These are phyloP conservation scores for Tricholoma furcatifolium DNA, from an alignment of 768 basidiomycete species.

Conservation along the genomic window DNA sequence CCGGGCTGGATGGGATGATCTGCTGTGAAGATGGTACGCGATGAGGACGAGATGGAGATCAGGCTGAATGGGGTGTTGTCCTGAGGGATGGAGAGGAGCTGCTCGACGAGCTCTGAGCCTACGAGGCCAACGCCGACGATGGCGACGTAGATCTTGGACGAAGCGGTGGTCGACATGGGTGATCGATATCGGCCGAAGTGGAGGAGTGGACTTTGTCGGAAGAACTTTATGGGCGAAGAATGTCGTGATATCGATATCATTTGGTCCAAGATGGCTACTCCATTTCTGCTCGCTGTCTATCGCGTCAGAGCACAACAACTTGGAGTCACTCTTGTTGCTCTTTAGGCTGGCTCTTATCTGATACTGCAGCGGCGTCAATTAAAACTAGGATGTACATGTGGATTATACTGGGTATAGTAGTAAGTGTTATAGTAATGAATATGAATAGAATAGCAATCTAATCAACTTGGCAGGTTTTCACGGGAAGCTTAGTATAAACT, in stretches of 20 bases:
- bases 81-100: conserved; percentile 68
- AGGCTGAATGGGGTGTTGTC: conserved; percentile 57
- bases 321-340: background rate
- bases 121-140: conserved; percentile 93
- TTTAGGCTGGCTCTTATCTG: background rate
- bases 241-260: conserved; percentile 15
- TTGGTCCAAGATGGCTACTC: conserved; percentile 7
- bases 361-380: background rate
- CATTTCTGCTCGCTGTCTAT: background rate
- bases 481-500: conserved; percentile 62
- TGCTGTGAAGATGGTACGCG: conserved; percentile 52
- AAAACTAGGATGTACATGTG: conserved; percentile 2
- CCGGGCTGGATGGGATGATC: conserved; percentile 38
- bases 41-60: conserved; percentile 70
- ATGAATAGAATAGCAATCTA: background rate
- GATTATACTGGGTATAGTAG: background rate
- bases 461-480: conserved; percentile 21
- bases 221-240: conserved; percentile 6
- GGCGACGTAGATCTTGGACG: conserved; percentile 53
- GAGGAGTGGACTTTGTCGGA: conserved; percentile 1
- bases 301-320: background rate
- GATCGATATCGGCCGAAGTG: conserved; percentile 12
- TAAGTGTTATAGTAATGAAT: background rate
- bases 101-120: conserved; percentile 81
- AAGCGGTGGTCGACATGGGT: conserved; percentile 14